Evolutionary conservation across 2,329 filamentous ascomycete genomes (phyloP), one percentile per base, ranked within the genome.

Genomic region (Aspergillus flavus): DNA sequence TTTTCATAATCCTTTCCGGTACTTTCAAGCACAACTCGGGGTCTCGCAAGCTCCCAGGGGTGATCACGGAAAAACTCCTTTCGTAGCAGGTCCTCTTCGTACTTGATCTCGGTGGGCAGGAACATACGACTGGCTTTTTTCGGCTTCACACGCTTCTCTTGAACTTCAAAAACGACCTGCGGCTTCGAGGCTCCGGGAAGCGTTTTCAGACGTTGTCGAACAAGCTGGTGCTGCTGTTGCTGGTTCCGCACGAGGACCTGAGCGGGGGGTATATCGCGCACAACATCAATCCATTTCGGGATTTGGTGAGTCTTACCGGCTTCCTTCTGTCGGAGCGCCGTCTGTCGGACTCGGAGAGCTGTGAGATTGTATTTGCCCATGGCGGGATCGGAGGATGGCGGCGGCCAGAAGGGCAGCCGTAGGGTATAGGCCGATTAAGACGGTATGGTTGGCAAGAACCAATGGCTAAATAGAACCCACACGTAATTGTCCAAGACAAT

Each of bases 11-110:
- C 94, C 75, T 90, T 91, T 59, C 95, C 95, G 72, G 94, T 91
- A 69, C 89, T 83, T 80, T 99, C 95, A 11, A 98, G 81, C 54
- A 99, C 83, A 63, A 97, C 84, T 69, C 92, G 86, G 60, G 95
- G 95, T 66, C 94, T 86, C 21, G 95, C 95, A 74, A 99, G 82
- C 80, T 99, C 95, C 95, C 95, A 99, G 6, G 95, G 95, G 76
- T 99, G 95, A 78, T 99, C 94, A 73, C 85, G 88, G 82, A 92
- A 99, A 81, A 98, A 99, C 32, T 89, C 87, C 69, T 81, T 84
- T 67, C 95, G 89, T 73, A 99, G 83, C 64, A 82, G 79, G 79
- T 99, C 95, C 78, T 99, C 95, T 64, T 91, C 87, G 76, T 95
- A 97, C 59, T 81, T 82, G 67, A 99, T 89, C 62, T 83, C 80